These are phyloP conservation scores for Tribonema minus DNA, from an alignment of 108 stramenopile genomes.

Conservation along the genomic window DNA sequence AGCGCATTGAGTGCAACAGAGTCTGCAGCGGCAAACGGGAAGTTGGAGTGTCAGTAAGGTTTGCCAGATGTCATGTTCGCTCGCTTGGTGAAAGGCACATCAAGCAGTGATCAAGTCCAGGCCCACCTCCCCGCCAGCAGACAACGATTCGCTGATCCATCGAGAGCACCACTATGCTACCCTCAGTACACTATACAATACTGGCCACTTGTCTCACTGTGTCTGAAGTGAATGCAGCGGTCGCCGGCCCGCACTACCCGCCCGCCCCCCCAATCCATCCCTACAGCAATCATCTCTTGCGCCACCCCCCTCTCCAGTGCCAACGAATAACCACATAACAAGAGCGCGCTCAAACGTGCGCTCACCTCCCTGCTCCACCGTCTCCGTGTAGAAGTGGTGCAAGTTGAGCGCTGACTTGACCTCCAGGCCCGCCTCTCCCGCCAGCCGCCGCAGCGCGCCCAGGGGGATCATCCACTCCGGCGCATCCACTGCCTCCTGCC, in stretches of 20 bases:
- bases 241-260: not conserved
- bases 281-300: too few species aligned
- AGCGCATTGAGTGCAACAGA: not conserved
- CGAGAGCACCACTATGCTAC: not conserved
- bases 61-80: too few species aligned
- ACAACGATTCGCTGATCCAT: not conserved
- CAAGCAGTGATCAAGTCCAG: not conserved
- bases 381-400: conserved; percentile 21
- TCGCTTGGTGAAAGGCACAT: not conserved
- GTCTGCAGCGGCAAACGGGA: not conserved
- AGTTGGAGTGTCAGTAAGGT: not conserved
- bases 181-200: not conserved
- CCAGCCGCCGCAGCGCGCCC: conserved; percentile 10
- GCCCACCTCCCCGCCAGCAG: not conserved
- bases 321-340: too few species aligned
- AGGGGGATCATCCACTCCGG: conserved; percentile 50
- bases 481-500: conserved; percentile 38
- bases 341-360: not conserved
- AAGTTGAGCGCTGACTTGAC: conserved; percentile 41
- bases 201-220: too few species aligned
- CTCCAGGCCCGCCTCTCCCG: conserved; percentile 25
- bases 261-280: too few species aligned
- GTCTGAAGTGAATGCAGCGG: too few species aligned
- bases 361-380: not conserved
- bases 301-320: too few species aligned